Evolutionary conservation across 2,329 filamentous ascomycete genomes (phyloP), one percentile per base, ranked within the genome.

Genomic region (Periconia macrospinosa): DNA sequence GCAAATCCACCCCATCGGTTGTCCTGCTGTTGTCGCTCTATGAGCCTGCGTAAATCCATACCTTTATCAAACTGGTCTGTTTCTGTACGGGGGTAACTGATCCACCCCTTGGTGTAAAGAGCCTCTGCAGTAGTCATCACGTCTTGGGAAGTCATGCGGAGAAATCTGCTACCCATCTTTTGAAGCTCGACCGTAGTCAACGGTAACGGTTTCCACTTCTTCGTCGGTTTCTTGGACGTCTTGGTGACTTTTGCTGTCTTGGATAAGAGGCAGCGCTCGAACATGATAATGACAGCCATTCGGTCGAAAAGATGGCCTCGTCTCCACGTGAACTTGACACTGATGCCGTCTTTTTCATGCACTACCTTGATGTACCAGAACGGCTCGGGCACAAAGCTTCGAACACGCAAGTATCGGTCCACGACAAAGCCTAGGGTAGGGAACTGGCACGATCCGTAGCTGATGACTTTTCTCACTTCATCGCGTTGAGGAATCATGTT

Each of bases 351-450:
- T 48, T 90, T 87, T 41, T 80, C 83, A 65, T 97, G 90, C 66
- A 85, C 86, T 40, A 99, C 82, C 63, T 88, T 93, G 78, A 99
- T 96, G 55, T 84, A 83, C 94, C 94, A 99, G 73, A 97, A 99
- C 0, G 84, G 79, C 69, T 99, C 94, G 0, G 93, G 89, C 1
- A 94, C 86, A 72, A 99, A 99, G 63, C 96, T 96, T 58, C 91
- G 87, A 48, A 99, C 94, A 47, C 90, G 87, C 65, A 96, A 91
- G 72, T 97, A 99, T 45, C 93, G 86, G 73, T 99, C 94, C 7
- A 99, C 94, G 1, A 99, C 93, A 61, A 99, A 99, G 0, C 94
- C 94, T 6, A 99, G 81, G 0, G 94, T 97, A 1, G 94, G 94
- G 66, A 99, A 99, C 71, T 99, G 94, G 62, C 94, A 99, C 3